A percentile compares a stretch with the other conserved stretches of the same genome.
Evolutionary conservation across 805 yeast genomes (phyloP).

Genomic region (Yamadazyma akitaensis): DNA sequence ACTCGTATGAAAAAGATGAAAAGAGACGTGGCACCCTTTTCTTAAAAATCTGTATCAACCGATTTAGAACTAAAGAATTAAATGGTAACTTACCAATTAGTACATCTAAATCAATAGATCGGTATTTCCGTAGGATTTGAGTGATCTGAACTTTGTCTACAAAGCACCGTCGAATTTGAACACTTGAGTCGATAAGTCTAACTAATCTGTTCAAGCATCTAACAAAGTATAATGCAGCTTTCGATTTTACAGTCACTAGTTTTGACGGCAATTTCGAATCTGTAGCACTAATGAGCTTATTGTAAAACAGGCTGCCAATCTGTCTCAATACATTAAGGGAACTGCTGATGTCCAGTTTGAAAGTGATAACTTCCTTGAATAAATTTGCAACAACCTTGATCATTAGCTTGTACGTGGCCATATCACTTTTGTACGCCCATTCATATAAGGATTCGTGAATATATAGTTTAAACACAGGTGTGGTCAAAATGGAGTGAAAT

Average conservation of each 20-base stretch:
- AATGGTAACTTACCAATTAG: conserved; percentile 7
- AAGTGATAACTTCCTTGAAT: background rate
- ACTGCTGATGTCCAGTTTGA: background rate
- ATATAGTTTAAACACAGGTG: conserved; percentile 60
- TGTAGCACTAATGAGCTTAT: background rate
- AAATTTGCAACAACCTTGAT: conserved; percentile 3
- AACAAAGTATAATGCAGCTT: conserved; percentile 1
- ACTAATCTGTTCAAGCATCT: conserved; percentile 4
- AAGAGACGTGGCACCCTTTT: background rate
- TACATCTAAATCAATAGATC: background rate
- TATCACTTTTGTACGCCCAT: conserved; percentile 72
- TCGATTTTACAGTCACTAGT: background rate
- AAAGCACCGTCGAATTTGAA: background rate
- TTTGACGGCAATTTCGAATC: conserved; percentile 2
- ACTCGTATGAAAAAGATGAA: background rate
- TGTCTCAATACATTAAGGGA: background rate
- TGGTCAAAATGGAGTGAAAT: conserved; percentile 54
- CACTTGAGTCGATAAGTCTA: conserved; percentile 1
- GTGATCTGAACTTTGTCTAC: background rate
- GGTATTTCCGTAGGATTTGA: background rate
- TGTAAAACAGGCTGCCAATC: background rate
- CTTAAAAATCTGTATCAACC: conserved; percentile 1
- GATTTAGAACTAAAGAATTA: conserved; percentile 4
- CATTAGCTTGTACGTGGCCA: conserved; percentile 5
- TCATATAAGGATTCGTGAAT: conserved; percentile 44